Conservation (phyloP, 2,329 filamentous ascomycete genomes). For the Aspergillus melleus region DNA sequence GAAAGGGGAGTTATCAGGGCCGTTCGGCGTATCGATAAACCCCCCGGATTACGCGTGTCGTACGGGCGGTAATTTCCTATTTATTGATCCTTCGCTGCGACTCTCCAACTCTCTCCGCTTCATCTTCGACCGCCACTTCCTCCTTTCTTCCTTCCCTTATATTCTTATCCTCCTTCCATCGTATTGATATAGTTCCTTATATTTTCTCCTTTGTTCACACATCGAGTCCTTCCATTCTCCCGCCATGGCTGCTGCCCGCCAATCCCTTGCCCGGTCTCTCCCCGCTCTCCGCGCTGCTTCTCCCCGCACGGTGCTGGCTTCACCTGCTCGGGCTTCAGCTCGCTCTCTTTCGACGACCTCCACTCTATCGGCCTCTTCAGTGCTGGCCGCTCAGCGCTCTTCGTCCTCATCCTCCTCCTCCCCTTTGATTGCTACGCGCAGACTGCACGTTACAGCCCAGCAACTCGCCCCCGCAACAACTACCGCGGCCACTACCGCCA, state of each 20-base stretch:
- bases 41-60: neutral
- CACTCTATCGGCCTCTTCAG: conserved; percentile 21
- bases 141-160: neutral
- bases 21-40: neutral
- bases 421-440: conserved; percentile 28
- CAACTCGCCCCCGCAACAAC: conserved; percentile 53
- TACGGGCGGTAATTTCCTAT: neutral
- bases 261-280: conserved; percentile 37
- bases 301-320: conserved; percentile 36
- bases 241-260: conserved; percentile 38
- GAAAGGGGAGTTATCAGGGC: neutral
- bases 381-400: conserved; percentile 16
- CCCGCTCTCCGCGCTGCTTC: conserved; percentile 38
- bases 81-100: neutral
- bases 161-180: neutral
- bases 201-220: neutral
- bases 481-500: conserved; percentile 50
- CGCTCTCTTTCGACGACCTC: conserved; percentile 26
- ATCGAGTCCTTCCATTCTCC: neutral
- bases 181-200: no score
- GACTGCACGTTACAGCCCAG: conserved; percentile 56
- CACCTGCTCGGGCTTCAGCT: conserved; percentile 24
- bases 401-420: conserved; percentile 18
- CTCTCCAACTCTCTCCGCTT: neutral
- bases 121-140: neutral